Percentiles rank a stretch among this genome's conserved stretches.
These are phyloP conservation scores for Rusavskia elegans DNA, from an alignment of 495 filamentous ascomycete genomes.

Conservation along the genomic window DNA sequence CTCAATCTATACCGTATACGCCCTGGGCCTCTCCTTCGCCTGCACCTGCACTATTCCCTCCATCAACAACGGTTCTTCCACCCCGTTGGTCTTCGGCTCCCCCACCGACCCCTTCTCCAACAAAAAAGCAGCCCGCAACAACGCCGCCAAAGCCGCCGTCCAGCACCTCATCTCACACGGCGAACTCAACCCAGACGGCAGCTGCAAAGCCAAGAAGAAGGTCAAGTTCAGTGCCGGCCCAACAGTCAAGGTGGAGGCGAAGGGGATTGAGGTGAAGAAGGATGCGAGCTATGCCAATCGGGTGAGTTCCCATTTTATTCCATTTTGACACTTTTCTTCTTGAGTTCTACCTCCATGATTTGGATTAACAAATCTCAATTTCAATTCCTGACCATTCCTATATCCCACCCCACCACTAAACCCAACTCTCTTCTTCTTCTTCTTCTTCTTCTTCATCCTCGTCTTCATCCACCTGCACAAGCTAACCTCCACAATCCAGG, in stretches of 20 bases:
- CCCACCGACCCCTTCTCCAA: constrained; percentile 8
- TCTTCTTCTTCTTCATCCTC: not conserved
- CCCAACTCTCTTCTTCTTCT: not conserved
- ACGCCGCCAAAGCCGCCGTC: constrained; percentile 12
- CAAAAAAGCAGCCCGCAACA: constrained; percentile 16
- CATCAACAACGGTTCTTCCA: not conserved
- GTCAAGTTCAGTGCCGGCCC: not conserved
- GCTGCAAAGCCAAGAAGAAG: constrained; percentile 6
- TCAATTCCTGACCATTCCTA: too few species aligned
- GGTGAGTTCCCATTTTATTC: constrained; percentile 1
- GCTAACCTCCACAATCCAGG: not conserved
- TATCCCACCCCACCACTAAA: not conserved
- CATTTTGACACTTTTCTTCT: too few species aligned
- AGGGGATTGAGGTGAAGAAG: constrained; percentile 3
- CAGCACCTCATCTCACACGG: constrained; percentile 13
- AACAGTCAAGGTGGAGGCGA: constrained; percentile 2
- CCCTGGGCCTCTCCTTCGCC: constrained; percentile 4
- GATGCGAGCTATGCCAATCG: constrained; percentile 1
- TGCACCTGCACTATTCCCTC: constrained; percentile 8
- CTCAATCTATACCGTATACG: constrained; percentile 6
- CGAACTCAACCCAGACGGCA: constrained; percentile 7
- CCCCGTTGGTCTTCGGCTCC: constrained; percentile 3
- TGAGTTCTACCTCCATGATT: too few species aligned
- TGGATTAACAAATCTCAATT: too few species aligned
- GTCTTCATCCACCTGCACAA: too few species aligned